Evolutionary conservation across 139 green algal genomes (phyloP), one percentile per base, ranked within the genome.

Genomic region (Picochlorum costavermella): DNA sequence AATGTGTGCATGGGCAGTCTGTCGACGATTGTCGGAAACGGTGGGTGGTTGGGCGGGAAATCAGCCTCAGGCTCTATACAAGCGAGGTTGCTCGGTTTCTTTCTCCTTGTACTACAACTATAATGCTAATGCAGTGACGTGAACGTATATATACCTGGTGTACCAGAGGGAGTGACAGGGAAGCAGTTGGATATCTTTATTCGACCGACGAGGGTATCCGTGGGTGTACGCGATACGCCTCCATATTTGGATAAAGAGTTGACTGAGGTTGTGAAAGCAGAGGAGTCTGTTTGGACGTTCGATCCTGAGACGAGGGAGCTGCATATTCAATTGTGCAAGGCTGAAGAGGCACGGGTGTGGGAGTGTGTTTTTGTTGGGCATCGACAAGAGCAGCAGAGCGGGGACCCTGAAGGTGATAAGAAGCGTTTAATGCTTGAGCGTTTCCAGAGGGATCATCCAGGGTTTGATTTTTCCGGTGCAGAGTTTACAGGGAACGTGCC

Each of bases 381-480:
- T 69, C 73, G 82, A 46, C 56, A 94, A n/a, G 71, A 88, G 20
- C 50, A 67, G 2, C 17, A 72, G n/a, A 53, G 67, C 6, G 64
- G 79, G 51, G 46, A 40, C 11, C 33, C 33, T 8, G 63, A 90
- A 55, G 30, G 60, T 3, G 91, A 97, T 23, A 69, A 83, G 65
- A 78, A 94, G 74, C 78, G 88, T 6, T 70, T 97, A 20, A 75
- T 97, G 82, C 80, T 96, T 25, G 88, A 97, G 73, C 69, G 92
- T 5, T 97, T 97, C 60, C 91, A 97, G 61, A 31, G 64, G 25
- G 91, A 96, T 82, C 80, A 97, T 69, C 90, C 91, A 0, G 91
- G 91, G 3, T 97, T 97, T 78, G 91, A 97, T 64, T 97, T 97
- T 45, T 91, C 82, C 0, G 73, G 72, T 13, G 91, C 91, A 2